Conservation (phyloP, 371 early-diverging fungal species). For the Apophysomyces ossiformis region DNA sequence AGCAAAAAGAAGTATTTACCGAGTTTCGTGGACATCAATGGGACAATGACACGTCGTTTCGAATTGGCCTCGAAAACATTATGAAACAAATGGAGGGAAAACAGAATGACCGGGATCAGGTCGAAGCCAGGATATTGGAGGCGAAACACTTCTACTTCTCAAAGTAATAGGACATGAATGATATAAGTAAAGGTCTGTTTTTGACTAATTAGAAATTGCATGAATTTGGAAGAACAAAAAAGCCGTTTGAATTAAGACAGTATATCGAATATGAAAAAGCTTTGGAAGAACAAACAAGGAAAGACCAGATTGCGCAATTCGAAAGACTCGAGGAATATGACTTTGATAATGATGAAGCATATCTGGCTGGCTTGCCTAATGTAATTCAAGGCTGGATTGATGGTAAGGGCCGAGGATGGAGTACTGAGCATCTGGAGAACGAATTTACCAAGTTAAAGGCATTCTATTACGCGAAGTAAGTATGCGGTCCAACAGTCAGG, state of each 20-base stretch:
- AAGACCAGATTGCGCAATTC: slow-evolving; percentile 35
- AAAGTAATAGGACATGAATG: slow-evolving; percentile 21
- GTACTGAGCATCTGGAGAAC: slow-evolving; percentile 49
- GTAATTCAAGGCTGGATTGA: slow-evolving; percentile 50
- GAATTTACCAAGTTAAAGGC: slow-evolving; percentile 59
- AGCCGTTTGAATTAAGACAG: slow-evolving; percentile 47
- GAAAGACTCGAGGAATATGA: slow-evolving; percentile 53
- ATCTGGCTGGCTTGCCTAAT: slow-evolving; percentile 47
- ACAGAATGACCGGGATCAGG: not conserved
- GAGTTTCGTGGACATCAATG: slow-evolving; percentile 39
- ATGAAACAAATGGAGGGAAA: slow-evolving; percentile 22
- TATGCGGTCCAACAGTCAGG: not conserved
- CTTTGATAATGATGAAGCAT: slow-evolving; percentile 54
- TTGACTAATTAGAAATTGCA: not conserved
- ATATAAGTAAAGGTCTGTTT: not conserved
- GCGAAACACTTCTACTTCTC: slow-evolving; percentile 64
- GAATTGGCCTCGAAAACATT: slow-evolving; percentile 46
- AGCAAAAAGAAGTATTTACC: slow-evolving; percentile 18
- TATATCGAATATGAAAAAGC: slow-evolving; percentile 50
- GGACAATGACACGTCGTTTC: slow-evolving; percentile 52
- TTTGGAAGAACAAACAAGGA: slow-evolving; percentile 15
- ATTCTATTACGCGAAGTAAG: slow-evolving; percentile 58
- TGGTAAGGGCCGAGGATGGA: slow-evolving; percentile 31
- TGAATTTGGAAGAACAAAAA: slow-evolving; percentile 34
- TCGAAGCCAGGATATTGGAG: slow-evolving; percentile 36